Conservation (phyloP, 306 rosid genomes). For the Vigna angularis region DNA sequence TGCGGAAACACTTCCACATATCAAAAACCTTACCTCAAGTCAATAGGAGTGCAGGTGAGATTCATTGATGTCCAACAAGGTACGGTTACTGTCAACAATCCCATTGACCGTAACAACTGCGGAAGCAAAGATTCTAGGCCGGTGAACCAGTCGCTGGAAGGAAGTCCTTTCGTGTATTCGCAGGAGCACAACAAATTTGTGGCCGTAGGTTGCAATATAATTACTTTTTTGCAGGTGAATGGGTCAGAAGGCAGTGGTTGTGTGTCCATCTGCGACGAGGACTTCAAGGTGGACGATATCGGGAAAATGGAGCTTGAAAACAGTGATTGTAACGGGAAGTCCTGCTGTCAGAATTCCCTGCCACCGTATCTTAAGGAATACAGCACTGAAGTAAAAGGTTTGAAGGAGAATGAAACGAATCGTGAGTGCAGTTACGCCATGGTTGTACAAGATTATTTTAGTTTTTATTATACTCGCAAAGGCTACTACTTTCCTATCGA, state of each 20-base stretch:
- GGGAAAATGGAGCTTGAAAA: accelerated
- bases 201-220: conserved; percentile 38
- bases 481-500: accelerated
- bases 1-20: conserved; percentile 7
- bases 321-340: neutral
- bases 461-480: no score
- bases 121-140: neutral
- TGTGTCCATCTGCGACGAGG: conserved; percentile 38
- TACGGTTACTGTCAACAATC: conserved; percentile 24
- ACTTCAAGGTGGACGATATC: neutral
- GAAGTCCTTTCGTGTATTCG: conserved; percentile 45
- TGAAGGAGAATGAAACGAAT: neutral
- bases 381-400: neutral
- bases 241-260: conserved; percentile 35
- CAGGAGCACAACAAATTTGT: neutral
- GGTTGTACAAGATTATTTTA: neutral
- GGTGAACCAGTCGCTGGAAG: neutral
- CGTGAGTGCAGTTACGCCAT: conserved; percentile 3
- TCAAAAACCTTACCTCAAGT: conserved; percentile 3
- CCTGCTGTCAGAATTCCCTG: conserved; percentile 24
- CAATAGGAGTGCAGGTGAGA: conserved; percentile 21
- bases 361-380: neutral
- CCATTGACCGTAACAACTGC: conserved; percentile 38
- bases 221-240: neutral
- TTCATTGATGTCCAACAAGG: neutral